phyloP scores from a whole-genome alignment of 345 rosid species.

The Sisymbrium altissimum region DNA sequence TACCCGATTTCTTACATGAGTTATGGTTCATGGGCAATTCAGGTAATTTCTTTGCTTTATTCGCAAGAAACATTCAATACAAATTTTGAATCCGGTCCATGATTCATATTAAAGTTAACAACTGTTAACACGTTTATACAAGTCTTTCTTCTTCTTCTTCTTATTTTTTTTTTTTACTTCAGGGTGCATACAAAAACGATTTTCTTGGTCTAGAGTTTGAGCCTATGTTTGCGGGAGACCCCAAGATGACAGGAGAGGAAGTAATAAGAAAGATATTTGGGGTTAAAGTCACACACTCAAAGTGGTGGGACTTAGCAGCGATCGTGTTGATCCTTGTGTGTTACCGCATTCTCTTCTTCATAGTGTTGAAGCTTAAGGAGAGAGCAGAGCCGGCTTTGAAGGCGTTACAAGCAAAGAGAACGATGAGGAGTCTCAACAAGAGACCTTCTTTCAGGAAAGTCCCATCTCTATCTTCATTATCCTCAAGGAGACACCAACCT shows the following conservation, averaged over 20 bases:
- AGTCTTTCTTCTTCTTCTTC: neutral
- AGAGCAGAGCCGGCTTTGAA: slow-evolving; percentile 59
- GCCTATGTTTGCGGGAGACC: slow-evolving; percentile 48
- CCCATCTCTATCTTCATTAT: slow-evolving; percentile 41
- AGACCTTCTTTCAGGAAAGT: slow-evolving; percentile 73
- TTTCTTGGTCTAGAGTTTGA: slow-evolving; percentile 83
- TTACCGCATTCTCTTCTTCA: slow-evolving; percentile 70
- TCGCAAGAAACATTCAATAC: neutral
- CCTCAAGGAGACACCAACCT: slow-evolving; percentile 68
- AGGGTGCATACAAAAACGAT: slow-evolving; percentile 95
- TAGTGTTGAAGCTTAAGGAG: slow-evolving; percentile 77
- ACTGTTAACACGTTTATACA: neutral
- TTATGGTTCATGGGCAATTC: slow-evolving; percentile 75
- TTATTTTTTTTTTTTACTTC: neutral
- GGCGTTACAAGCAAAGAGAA: slow-evolving; percentile 55
- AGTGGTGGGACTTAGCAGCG: slow-evolving; percentile 88
- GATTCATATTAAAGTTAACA: neutral
- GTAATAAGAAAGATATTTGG: slow-evolving; percentile 56
- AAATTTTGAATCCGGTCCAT: neutral
- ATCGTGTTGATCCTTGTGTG: slow-evolving; percentile 56
- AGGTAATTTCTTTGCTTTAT: slow-evolving; percentile 39
- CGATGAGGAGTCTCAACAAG: slow-evolving; percentile 54
- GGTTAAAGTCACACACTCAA: slow-evolving; percentile 49
- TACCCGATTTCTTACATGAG: slow-evolving; percentile 71
- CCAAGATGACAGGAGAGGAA: slow-evolving; percentile 58